Percentiles rank a stretch among this genome's conserved stretches.
phyloP scores from a whole-genome alignment of 768 basidiomycete genomes.

The Kwoniella europaea region DNA sequence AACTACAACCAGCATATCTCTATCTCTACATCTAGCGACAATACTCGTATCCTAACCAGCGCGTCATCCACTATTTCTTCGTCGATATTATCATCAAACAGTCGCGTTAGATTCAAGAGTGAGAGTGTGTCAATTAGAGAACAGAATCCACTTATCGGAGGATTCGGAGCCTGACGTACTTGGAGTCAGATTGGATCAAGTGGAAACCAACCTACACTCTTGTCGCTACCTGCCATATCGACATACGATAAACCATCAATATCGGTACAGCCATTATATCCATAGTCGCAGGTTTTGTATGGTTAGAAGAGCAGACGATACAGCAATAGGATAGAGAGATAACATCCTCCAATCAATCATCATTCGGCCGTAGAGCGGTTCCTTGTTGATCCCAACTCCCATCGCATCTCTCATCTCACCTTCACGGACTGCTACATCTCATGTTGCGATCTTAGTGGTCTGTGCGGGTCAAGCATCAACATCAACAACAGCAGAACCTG shows the following conservation, averaged over 20 bases:
- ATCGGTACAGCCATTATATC: too few species aligned
- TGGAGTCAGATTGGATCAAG: neutral
- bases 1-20: neutral
- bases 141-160: neutral
- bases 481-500: too few species aligned
- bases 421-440: too few species aligned
- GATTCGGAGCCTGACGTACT: slow-evolving; percentile 10
- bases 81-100: neutral
- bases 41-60: neutral
- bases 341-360: too few species aligned
- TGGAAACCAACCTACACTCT: neutral
- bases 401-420: too few species aligned
- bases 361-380: too few species aligned
- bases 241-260: neutral
- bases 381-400: too few species aligned
- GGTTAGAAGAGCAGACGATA: too few species aligned
- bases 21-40: neutral
- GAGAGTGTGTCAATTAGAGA: neutral
- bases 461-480: neutral
- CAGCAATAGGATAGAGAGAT: too few species aligned
- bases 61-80: neutral
- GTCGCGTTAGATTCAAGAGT: neutral
- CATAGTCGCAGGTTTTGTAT: too few species aligned
- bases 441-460: neutral
- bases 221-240: neutral